Base-by-base conservation (phyloP, 208 protist genomes). In the Eutreptiella sp. region DNA sequence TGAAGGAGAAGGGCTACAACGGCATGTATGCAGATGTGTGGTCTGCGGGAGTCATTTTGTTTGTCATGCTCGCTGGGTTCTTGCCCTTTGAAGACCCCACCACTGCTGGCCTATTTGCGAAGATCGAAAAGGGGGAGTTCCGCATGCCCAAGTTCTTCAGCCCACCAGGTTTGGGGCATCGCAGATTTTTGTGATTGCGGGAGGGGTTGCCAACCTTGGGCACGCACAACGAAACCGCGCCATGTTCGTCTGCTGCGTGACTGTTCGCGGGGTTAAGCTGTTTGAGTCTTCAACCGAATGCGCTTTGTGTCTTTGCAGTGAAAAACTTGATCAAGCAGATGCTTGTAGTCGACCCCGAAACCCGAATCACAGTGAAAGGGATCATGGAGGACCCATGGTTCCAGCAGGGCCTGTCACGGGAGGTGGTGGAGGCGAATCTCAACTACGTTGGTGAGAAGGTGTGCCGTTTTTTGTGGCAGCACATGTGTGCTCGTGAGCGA, bases 361-460 rank as follows among this genome's bases (percentile, higher is more conserved):
- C 82, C 65, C 76, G 91, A 43, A 77, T 85, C 28, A 87, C 81
- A 3, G 28, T 95, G 31, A 81, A 82, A 4, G 73, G 88, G 26
- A 79, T 95, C 45, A 89, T 88, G 26, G 32, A 63, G 23, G 77
- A 92, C 55, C 73, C 66, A 24, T 96, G 89, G 88, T 92, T 94
- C 69, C 42, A 63, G 4, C 65, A 77, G 9, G 77, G 75, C 54
- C n/a, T n/a, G n/a, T n/a, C n/a, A n/a, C n/a, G n/a, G n/a, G n/a
- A n/a, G n/a, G n/a, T n/a, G n/a, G n/a, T n/a, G n/a, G n/a, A n/a
- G n/a, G n/a, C n/a, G n/a, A n/a, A n/a, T n/a, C n/a, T n/a, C n/a
- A n/a, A n/a, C n/a, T n/a, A n/a, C n/a, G n/a, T n/a, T n/a, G n/a
- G n/a, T n/a, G n/a, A n/a, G n/a, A n/a, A n/a, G n/a, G n/a, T n/a